These are phyloP conservation scores for Cryptococcus wingfieldii DNA, from an alignment of 1,284 basidiomycete species.

Conservation along the genomic window DNA sequence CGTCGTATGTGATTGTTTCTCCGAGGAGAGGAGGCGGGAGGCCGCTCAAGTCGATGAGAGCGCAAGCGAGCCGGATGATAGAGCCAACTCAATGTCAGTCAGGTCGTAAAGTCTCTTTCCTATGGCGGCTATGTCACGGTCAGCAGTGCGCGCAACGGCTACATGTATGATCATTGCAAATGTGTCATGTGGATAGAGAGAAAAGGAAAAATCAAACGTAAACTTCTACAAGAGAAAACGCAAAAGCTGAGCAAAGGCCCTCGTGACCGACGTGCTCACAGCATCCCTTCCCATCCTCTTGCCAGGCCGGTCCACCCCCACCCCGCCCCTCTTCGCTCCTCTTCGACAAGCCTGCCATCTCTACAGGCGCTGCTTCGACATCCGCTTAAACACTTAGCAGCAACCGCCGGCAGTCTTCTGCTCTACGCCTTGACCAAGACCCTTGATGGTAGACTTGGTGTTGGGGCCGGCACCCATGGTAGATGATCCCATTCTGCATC, in stretches of 20 bases:
- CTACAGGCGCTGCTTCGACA: background rate
- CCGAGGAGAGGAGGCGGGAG: too few relatives aligned
- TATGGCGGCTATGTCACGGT: too few relatives aligned
- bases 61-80: too few relatives aligned
- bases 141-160: too few relatives aligned
- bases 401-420: conserved; percentile 69
- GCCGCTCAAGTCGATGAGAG: too few relatives aligned
- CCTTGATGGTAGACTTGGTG: conserved; percentile 52
- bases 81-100: too few relatives aligned
- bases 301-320: background rate
- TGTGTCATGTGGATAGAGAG: background rate
- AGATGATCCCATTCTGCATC: conserved; percentile 53
- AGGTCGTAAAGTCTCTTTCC: too few relatives aligned
- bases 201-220: background rate
- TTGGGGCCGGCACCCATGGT: conserved; percentile 51
- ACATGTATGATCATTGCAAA: too few relatives aligned
- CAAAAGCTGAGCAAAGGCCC: background rate
- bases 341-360: background rate
- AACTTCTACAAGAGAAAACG: background rate
- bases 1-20: too few relatives aligned
- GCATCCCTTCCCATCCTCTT: background rate
- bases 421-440: conserved; percentile 68
- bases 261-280: background rate
- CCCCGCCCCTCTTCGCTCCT: background rate
- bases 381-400: conserved; percentile 54